Evolutionary conservation across 139 green algal genomes (phyloP), one percentile per base, ranked within the genome.

Genomic region (Chlamydomonas sp.): DNA sequence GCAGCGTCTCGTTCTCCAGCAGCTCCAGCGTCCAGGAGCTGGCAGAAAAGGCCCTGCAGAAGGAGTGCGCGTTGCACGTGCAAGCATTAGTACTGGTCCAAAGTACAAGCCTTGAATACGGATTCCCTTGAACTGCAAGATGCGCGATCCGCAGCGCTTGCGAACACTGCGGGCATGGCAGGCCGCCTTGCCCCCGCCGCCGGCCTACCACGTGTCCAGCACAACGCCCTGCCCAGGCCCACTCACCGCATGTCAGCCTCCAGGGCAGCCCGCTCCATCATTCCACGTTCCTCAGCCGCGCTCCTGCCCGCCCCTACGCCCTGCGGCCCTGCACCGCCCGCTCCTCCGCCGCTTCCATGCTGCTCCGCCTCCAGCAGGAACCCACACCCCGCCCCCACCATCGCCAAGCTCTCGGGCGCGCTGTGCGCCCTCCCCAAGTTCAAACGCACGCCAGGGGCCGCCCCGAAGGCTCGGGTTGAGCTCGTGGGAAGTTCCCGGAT

Each of bases 11-110:
- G 57, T 88, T 83, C 1, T n/a, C 84, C 57, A 88, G 75, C 57
- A 88, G 74, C 17, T 88, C 63, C 75, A 88, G 75, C 12, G 84
- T 88, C 75, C 63, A 83, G 57, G 69, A 77, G 75, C 77, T 88
- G 66, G 75, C 75, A 57, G 84, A 88, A 20, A 83, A 72, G 49
- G 84, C 84, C 8, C 84, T 88, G 84, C 2, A 5, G 9, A 2
- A 2, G 66, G 5, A 15, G 5, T 12, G 9, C 31, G 74, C 6
- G 4, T 59, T 31, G 74, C 1, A 49, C 8, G 5, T 2, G n/a
- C 20, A 63, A 58, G 57, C 74, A 81, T 59, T 2, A 31, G 9
- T 58, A 2, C 59, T 49, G 31, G 31, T 49, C 49, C 60, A 59
- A 80, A 80, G 3, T 15, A 17, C 10, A 66, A 20, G 12, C 5